Percentiles rank a stretch among this genome's conserved stretches.
Conservation (phyloP, 495 filamentous ascomycete species). For the Annulohypoxylon moriforme region DNA sequence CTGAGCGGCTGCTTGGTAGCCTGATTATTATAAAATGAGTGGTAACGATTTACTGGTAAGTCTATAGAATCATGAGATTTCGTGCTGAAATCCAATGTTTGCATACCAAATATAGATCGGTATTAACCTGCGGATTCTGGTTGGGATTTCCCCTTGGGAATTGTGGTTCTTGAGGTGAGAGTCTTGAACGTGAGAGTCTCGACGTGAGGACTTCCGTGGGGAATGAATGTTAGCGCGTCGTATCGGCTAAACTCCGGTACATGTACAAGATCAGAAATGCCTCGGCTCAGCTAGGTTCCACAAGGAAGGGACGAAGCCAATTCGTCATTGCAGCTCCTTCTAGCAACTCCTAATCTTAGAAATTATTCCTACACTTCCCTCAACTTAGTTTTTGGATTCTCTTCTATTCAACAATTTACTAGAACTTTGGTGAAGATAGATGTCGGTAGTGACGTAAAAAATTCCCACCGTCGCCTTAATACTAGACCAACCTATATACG, state of each 20-base stretch:
- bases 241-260: not conserved
- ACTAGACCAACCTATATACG: not conserved
- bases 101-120: too few relatives aligned
- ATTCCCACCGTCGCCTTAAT: too few relatives aligned
- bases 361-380: too few relatives aligned
- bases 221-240: too few relatives aligned
- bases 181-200: not conserved
- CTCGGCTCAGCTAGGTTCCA: conserved; percentile 1
- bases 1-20: too few relatives aligned
- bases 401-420: not conserved
- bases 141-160: too few relatives aligned
- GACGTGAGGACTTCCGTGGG: too few relatives aligned
- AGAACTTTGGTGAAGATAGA: not conserved
- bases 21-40: too few relatives aligned
- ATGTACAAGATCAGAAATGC: not conserved
- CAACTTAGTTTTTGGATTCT: not conserved
- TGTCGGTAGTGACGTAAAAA: not conserved
- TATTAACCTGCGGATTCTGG: too few relatives aligned
- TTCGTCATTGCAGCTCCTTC: not conserved
- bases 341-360: not conserved
- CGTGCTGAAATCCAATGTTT: too few relatives aligned
- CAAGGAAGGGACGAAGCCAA: not conserved
- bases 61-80: too few relatives aligned
- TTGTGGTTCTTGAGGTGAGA: not conserved
- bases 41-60: too few relatives aligned